A percentile compares a stretch with the other conserved stretches of the same genome.
These are phyloP conservation scores for Oryza meyeriana DNA, from an alignment of 176 grass and related monocot genomes.

Conservation along the genomic window DNA sequence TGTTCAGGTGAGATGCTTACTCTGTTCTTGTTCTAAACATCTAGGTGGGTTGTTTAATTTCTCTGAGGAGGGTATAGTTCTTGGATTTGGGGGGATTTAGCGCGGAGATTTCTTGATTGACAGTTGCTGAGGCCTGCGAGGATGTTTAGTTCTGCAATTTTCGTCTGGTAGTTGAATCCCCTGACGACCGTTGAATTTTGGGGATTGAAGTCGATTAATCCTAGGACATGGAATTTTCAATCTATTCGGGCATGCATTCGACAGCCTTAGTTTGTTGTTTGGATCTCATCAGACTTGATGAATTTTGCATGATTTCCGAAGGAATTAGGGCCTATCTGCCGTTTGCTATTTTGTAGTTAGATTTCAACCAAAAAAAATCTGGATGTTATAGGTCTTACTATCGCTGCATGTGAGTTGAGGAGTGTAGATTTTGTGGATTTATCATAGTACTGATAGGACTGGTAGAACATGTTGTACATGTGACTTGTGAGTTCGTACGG, in stretches of 20 bases:
- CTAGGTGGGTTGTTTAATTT: neutral
- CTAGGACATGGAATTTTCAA: neutral
- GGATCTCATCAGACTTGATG: neutral
- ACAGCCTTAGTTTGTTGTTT: neutral
- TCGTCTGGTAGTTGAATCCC: neutral
- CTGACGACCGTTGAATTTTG: neutral
- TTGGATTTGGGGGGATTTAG: neutral
- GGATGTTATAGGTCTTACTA: neutral
- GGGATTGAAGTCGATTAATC: neutral
- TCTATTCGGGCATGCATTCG: neutral
- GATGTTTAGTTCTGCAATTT: neutral
- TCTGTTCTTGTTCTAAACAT: neutral
- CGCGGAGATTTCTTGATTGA: neutral
- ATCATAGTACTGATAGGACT: neutral
- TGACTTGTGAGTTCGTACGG: neutral
- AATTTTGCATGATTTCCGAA: neutral
- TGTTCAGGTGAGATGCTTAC: conserved; percentile 45
- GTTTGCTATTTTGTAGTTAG: neutral
- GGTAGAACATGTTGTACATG: neutral
- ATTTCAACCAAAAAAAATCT: neutral
- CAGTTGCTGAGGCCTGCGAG: neutral
- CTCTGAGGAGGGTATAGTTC: neutral
- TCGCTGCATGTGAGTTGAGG: neutral
- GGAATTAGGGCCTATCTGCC: neutral
- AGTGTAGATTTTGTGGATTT: neutral